Base-by-base conservation (phyloP, 805 yeast genomes). In the Starmerella geochares region DNA sequence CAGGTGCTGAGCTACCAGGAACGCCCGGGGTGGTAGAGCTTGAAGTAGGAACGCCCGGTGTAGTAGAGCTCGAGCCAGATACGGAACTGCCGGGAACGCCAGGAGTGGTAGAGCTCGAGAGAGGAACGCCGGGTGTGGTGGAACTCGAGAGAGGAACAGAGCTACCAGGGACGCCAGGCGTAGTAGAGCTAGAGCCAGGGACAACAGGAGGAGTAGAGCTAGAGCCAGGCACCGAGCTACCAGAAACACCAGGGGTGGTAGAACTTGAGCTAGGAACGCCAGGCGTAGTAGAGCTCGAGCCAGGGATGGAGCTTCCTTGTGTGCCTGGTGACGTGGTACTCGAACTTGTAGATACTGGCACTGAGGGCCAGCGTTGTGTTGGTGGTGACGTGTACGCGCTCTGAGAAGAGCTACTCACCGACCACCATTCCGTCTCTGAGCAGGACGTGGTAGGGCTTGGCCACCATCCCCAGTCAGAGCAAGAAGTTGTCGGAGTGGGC, bases 41-140 rank as follows among this genome's bases (percentile, higher is more conserved):
- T 3, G 40, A 36, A 4, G 2, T 27, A 20, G 20, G 20, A n/a
- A 17, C 25, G 5, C 16, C 17, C 8, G 40, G 16, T 9, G 19
- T 35, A 17, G 38, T 35, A n/a, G n/a, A n/a, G n/a, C n/a, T n/a
- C n/a, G n/a, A n/a, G n/a, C n/a, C n/a, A n/a, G n/a, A n/a, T n/a
- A n/a, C n/a, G 21, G 38, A 16, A 35, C 8, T 16, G 11, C 38
- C 38, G 13, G 38, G 16, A 17, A 9, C 21, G 16, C 55, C 76
- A 66, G 46, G 13, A 29, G 47, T 49, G 61, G 38, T 49, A 37
- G 29, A 29, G 41, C 29, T 43, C 21, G 40, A 36, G 16, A 24
- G 27, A 23, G 40, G 19, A 8, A 13, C 40, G 2, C 55, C 76
- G 66, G 46, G 16, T 21, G 47, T 49, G 62, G 37, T 49, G 33